These are phyloP conservation scores for Selaginella moellendorffii DNA, from an alignment of 75 land plant genomes.

Conservation along the genomic window DNA sequence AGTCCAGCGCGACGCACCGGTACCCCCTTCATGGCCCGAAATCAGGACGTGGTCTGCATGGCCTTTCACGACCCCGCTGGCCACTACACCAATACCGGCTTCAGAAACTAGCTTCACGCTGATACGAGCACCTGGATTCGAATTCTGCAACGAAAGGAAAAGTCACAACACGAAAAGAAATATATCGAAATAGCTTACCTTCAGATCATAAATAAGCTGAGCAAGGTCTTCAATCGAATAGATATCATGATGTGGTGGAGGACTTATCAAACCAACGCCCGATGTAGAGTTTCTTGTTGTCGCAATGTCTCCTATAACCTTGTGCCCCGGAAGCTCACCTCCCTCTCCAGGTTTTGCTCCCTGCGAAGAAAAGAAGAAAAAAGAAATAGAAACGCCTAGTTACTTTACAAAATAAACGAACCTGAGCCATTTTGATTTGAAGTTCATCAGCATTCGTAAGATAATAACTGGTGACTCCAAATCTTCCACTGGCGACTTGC, in stretches of 20 bases:
- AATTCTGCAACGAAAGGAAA: background rate
- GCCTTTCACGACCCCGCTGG: background rate
- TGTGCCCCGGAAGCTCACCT: background rate
- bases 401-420: background rate
- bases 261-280: too few relatives aligned
- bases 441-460: background rate
- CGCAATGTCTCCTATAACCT: background rate
- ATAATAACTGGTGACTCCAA: background rate
- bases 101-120: background rate
- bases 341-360: constrained; percentile 1
- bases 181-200: background rate
- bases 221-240: too few relatives aligned
- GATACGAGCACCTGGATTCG: background rate
- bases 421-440: background rate
- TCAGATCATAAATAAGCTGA: too few relatives aligned
- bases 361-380: background rate
- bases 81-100: background rate
- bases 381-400: background rate
- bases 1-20: background rate
- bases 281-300: background rate
- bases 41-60: background rate
- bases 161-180: background rate
- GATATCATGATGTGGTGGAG: too few relatives aligned
- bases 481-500: background rate
- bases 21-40: background rate